Evolutionary conservation across 345 rosid genomes (phyloP).

Genomic region (Lagerstroemia speciosa): DNA sequence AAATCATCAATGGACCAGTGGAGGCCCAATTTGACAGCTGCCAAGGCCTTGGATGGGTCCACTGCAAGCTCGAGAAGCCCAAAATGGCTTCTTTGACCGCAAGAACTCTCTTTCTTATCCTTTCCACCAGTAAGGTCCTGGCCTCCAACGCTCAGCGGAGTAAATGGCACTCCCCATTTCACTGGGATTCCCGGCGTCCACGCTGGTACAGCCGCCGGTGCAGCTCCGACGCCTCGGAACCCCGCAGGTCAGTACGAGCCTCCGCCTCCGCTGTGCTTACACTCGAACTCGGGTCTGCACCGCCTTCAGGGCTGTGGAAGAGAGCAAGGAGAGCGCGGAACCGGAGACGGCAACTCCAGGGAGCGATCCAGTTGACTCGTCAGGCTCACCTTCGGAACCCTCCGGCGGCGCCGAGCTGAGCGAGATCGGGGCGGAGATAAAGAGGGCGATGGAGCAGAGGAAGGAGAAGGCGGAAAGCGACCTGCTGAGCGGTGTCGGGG

Average conservation of each 20-base stretch:
- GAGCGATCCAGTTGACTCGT: background rate
- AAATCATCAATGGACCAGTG: too few species aligned
- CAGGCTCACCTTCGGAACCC: constrained; percentile 2
- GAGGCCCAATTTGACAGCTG: too few species aligned
- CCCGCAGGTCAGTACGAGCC: background rate
- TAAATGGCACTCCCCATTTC: background rate
- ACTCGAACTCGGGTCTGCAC: background rate
- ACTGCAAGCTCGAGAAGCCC: background rate
- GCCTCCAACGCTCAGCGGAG: background rate
- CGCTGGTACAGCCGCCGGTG: background rate
- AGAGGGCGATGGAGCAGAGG: constrained; percentile 63
- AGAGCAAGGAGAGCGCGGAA: constrained; percentile 42
- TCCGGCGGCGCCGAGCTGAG: constrained; percentile 25
- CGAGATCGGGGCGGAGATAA: constrained; percentile 63
- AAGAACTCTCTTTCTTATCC: background rate
- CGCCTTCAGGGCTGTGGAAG: constrained; percentile 35
- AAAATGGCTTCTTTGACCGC: background rate
- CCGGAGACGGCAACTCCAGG: constrained; percentile 9
- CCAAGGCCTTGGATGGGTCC: too few species aligned
- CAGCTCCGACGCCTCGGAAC: background rate
- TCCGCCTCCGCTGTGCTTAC: background rate
- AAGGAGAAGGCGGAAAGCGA: constrained; percentile 35
- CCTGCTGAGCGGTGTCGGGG: constrained; percentile 62
- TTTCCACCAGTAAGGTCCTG: background rate
- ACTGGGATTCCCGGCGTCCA: background rate